phyloP scores from a whole-genome alignment of 2,329 filamentous ascomycete genomes.

The Graphiopsis chlorocephala region DNA sequence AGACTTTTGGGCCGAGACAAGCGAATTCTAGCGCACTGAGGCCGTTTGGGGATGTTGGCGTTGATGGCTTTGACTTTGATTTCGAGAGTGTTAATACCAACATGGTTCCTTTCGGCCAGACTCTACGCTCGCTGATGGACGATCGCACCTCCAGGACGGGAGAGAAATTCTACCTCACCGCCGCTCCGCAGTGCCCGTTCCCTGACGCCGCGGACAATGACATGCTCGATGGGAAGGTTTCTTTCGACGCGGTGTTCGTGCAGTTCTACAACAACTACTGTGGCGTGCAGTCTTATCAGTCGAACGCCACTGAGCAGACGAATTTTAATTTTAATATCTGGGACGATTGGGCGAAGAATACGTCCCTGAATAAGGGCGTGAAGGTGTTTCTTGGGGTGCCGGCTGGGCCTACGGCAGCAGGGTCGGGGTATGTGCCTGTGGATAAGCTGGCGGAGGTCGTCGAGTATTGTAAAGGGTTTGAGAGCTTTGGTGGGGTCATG shows the following conservation, averaged over 20 bases:
- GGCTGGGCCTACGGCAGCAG: slow-evolving; percentile 35
- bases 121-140: slow-evolving; percentile 33
- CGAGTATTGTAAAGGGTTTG: slow-evolving; percentile 30
- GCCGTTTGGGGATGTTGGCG: slow-evolving; percentile 63
- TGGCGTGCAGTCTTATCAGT: slow-evolving; percentile 33
- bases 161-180: slow-evolving; percentile 44
- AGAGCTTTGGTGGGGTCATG: slow-evolving; percentile 42
- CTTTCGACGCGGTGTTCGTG: slow-evolving; percentile 44
- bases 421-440: slow-evolving; percentile 33
- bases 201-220: slow-evolving; percentile 35
- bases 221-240: slow-evolving; percentile 59
- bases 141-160: slow-evolving; percentile 25
- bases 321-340: slow-evolving; percentile 41
- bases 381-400: slow-evolving; percentile 38
- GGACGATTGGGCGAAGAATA: slow-evolving; percentile 43
- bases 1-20: slow-evolving; percentile 62
- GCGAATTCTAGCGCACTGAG: slow-evolving; percentile 46
- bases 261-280: slow-evolving; percentile 52
- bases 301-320: slow-evolving; percentile 50
- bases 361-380: slow-evolving; percentile 26
- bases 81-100: slow-evolving; percentile 62
- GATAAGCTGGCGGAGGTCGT: slow-evolving; percentile 30
- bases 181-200: slow-evolving; percentile 41
- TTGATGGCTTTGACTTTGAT: slow-evolving; percentile 78
- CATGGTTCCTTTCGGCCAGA: slow-evolving; percentile 52